These are phyloP conservation scores for Populus tremula DNA, from an alignment of 345 rosid genomes.

Conservation along the genomic window DNA sequence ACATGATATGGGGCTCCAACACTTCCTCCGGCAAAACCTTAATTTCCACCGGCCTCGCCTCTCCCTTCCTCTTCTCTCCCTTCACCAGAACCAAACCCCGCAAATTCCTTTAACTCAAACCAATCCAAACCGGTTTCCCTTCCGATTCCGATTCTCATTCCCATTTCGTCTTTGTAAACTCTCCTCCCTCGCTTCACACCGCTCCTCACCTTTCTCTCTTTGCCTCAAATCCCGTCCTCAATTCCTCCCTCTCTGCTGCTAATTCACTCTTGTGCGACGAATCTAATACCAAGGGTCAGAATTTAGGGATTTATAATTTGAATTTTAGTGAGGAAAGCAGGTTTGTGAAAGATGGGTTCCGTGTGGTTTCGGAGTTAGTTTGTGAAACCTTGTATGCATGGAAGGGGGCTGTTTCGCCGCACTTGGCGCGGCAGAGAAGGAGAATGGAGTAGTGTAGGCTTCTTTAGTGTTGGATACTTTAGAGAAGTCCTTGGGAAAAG, in stretches of 20 bases:
- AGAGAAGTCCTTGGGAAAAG: conserved; percentile 46
- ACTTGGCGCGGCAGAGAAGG: conserved; percentile 80
- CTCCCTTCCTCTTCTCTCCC: conserved; percentile 67
- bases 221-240: conserved; percentile 58
- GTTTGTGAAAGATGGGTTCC: conserved; percentile 20
- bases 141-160: conserved; percentile 68
- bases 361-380: conserved; percentile 40
- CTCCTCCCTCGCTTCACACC: conserved; percentile 54
- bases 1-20: conserved; percentile 76
- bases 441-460: conserved; percentile 49
- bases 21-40: conserved; percentile 94
- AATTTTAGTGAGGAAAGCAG: conserved; percentile 42
- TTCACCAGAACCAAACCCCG: not conserved
- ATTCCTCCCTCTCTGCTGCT: conserved; percentile 55
- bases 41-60: conserved; percentile 85
- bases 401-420: conserved; percentile 88
- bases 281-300: not conserved
- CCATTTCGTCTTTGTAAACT: conserved; percentile 68
- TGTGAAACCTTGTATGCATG: conserved; percentile 77
- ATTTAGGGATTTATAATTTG: conserved; percentile 46
- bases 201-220: conserved; percentile 36
- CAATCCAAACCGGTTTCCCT: conserved; percentile 91
- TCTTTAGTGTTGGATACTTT: conserved; percentile 42
- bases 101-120: conserved; percentile 75
- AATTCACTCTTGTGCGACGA: conserved; percentile 20